A percentile compares a stretch with the other conserved stretches of the same genome.
Conservation (phyloP, 352 stramenopile species). For the Phytopythium boreale region DNA sequence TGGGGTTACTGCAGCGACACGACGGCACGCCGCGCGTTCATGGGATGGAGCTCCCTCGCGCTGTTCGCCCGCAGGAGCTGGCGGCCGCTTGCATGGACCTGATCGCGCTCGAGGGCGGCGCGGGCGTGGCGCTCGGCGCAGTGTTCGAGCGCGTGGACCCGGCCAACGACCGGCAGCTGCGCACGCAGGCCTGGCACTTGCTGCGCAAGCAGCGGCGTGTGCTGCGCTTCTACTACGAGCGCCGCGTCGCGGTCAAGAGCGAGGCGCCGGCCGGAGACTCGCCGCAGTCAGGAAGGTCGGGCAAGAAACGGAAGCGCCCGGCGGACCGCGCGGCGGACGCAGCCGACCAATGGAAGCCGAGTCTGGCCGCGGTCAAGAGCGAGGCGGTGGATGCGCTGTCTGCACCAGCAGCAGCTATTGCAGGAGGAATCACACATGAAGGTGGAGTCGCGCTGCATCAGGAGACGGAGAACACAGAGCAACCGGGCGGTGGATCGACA, state of each 20-base stretch:
- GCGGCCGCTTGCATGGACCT: conserved; percentile 60
- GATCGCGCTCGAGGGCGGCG: conserved; percentile 52
- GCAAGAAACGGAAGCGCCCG: conserved; percentile 63
- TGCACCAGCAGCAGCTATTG: not conserved
- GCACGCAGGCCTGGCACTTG: conserved; percentile 49
- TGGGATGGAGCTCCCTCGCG: not conserved
- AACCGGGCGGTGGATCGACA: not conserved
- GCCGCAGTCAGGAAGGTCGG: not conserved
- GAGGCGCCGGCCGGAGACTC: not conserved
- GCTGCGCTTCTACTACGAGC: conserved; percentile 51
- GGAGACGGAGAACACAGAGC: not conserved
- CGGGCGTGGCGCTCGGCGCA: conserved; percentile 32
- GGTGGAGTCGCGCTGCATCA: not conserved
- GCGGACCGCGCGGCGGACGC: conserved; percentile 4
- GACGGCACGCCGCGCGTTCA: not conserved
- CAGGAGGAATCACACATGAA: not conserved
- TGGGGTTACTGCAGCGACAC: too few species aligned
- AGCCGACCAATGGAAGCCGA: conserved; percentile 1
- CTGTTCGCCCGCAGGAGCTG: conserved; percentile 34
- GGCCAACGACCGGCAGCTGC: conserved; percentile 33
- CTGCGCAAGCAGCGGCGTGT: conserved; percentile 47
- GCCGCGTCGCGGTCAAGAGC: not conserved
- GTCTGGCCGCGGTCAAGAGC: conserved; percentile 15
- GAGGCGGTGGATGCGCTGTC: conserved; percentile 7
- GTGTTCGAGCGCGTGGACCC: conserved; percentile 48